phyloP scores from a whole-genome alignment of 2,329 filamentous ascomycete species.

The Cordyceps fumosorosea region DNA sequence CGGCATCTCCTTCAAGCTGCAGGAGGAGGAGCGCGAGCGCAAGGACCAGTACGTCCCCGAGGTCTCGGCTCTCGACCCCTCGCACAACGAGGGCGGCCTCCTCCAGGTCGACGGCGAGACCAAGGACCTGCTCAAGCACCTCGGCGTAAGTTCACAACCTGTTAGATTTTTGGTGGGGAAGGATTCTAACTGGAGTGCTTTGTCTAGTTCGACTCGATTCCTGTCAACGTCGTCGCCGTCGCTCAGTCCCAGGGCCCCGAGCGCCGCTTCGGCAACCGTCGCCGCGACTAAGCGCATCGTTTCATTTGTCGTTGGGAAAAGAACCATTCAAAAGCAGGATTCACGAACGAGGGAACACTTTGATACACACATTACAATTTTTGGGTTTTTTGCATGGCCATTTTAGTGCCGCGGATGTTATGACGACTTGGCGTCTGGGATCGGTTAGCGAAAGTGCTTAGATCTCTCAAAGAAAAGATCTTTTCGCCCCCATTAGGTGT shows the following conservation, averaged over 20 bases:
- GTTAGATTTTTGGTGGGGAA: background rate
- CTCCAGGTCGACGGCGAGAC: conserved; percentile 96
- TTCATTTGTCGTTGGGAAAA: conserved; percentile 9
- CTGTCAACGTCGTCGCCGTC: conserved; percentile 91
- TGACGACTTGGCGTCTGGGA: conserved; percentile 48
- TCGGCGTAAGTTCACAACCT: conserved; percentile 69
- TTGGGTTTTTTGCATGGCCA: conserved; percentile 16
- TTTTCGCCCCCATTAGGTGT: conserved; percentile 69
- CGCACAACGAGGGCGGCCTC: conserved; percentile 89
- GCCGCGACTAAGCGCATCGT: conserved; percentile 35
- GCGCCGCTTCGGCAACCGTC: conserved; percentile 69
- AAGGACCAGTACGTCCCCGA: conserved; percentile 99
- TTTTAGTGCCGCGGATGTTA: conserved; percentile 24
- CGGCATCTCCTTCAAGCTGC: conserved; percentile 99
- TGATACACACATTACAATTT: conserved; percentile 18
- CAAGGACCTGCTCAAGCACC: conserved; percentile 97
- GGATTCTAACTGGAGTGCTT: conserved; percentile 22
- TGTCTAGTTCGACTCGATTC: conserved; percentile 85
- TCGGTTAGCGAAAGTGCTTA: conserved; percentile 49
- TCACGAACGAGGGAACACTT: conserved; percentile 2
- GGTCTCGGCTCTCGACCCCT: conserved; percentile 96
- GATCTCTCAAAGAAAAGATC: conserved; percentile 55
- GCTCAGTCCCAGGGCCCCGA: conserved; percentile 81
- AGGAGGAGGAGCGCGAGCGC: conserved; percentile 99
- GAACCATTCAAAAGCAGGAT: conserved; percentile 3